Base-by-base conservation (phyloP, 331 rosid species). In the Quercus lobata region DNA sequence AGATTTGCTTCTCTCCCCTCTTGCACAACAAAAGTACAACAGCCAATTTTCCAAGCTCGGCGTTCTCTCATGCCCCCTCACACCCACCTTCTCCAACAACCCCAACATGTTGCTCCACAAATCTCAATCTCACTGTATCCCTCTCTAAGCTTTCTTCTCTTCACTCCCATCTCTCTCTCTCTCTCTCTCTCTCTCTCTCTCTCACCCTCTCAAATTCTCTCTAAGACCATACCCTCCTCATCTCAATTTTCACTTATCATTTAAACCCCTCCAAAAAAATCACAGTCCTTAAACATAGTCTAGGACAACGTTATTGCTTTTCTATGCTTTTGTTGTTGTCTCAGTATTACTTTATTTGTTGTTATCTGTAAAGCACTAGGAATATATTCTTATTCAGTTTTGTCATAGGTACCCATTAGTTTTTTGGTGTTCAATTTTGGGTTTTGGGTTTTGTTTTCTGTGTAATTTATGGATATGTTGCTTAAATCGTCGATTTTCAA, bases 401-500 rank as follows among this genome's bases (percentile, higher is more conserved):
- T 7, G 3, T 66, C 10, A 5, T 18, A 34, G 5, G 16, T 19
- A 57, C 49, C 22, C 75, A 53, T 80, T 55, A 32, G 49, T 63
- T 65, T 11, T 30, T 57, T 49, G 49, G 80, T 76, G 37, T 77
- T 74, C 27, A 75, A 54, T 70, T 79, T 60, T 82, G 56, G 76
- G 80, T 86, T 86, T 86, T 82, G 84, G 77, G 69, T 80, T 76
- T 56, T 69, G 19, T 32, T 55, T 35, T 62, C 72, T 65, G 65
- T 76, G 35, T 80, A 56, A 62, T 65, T 76, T 68, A 81, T 71
- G 72, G 83, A 74, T 63, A 96, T 93, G 97, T 90, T 86, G 29
- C 82, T 87, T 12, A 91, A 92, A 75, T 92, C 90, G 52, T 87
- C 83, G 53, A 75, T 84, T 72, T 77, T 89, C 11, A 62, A 88